Base-by-base conservation (phyloP, 2,329 filamentous ascomycete species). In the Ophiostoma novo-ulmi region DNA sequence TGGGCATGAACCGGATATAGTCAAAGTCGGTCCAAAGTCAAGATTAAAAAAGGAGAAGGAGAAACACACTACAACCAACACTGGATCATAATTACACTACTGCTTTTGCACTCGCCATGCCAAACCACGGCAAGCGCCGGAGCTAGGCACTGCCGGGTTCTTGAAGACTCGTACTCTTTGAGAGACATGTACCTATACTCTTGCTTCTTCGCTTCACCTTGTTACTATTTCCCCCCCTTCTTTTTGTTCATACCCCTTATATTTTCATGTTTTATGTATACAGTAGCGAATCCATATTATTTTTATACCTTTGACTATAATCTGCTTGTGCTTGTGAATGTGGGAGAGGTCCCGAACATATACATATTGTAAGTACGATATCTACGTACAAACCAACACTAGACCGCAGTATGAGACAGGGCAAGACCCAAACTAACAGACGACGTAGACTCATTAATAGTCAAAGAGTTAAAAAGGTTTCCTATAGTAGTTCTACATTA, bases 1-100 rank as follows among this genome's bases (percentile, higher is more conserved):
- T 87, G 31, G 83, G 81, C 70, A 86, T 87, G 84, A 87, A 88
- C 77, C 81, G 82, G 75, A 82, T 86, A 80, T 85, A 55, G 52
- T 22, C 22, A 22, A 11, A 55, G 6, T 31, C 31, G 31, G 31
- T 31, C 31, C 31, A 67, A 52, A 6, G 20, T 36, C 14, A 67
- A 26, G 22, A 17, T 8, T 4, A 67, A 48, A 13, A 14, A 31
- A 67, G 20, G n/a, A 26, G n/a, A 39, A 65, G 5, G 52, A 55
- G 20, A 20, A 63, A 17, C 6, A 31, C 26, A 31, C 14, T 8
- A 4, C 22, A 11, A 8, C 58, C 58, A 35, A 36, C 58, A 63
- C 58, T 58, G 58, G 58, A 63, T 22, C 13, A 61, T 61, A 58
- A 58, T 58, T 20, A 48, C 3, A 17, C 14, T 48, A 48, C 44